Evolutionary conservation across 148 eudicot genomes (phyloP).

Genomic region (Cornus controversa): DNA sequence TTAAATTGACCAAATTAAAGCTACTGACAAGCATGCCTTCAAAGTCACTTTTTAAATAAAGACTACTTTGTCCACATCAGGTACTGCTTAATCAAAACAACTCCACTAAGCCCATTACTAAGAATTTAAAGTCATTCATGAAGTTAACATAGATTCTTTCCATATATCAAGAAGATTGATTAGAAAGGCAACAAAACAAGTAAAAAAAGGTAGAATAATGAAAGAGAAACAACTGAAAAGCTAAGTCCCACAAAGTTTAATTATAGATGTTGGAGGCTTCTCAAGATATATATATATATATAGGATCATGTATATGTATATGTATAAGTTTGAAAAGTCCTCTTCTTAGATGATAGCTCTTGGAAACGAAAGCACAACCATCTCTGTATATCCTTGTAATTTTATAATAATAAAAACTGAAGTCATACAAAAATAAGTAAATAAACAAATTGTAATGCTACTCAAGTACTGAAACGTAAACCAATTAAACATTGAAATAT

Average conservation of each 20-base stretch:
- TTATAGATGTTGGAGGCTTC: conserved; percentile 1
- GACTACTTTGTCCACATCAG: no score
- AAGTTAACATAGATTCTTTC: background rate
- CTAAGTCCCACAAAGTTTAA: conserved; percentile 9
- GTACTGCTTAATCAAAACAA: no score
- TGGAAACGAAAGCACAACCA: background rate
- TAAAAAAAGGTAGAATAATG: background rate
- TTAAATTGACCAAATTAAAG: no score
- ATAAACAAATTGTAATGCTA: background rate
- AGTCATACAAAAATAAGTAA: background rate
- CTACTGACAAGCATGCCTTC: no score
- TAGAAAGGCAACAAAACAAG: conserved; percentile 6
- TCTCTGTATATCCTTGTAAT: background rate
- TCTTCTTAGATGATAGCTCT: conserved; percentile 4
- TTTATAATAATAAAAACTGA: conserved; percentile 3
- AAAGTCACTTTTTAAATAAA: no score
- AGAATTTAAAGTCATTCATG: no score
- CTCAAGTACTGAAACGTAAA: no score
- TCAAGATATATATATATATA: background rate
- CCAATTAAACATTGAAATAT: no score
- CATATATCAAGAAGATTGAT: conserved; percentile 9
- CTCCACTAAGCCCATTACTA: no score
- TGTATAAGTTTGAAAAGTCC: background rate
- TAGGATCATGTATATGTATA: background rate
- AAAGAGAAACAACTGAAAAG: background rate